Evolutionary conservation across 129 eudicot genomes (phyloP).

Genomic region (carrot (Daucus carota)): DNA sequence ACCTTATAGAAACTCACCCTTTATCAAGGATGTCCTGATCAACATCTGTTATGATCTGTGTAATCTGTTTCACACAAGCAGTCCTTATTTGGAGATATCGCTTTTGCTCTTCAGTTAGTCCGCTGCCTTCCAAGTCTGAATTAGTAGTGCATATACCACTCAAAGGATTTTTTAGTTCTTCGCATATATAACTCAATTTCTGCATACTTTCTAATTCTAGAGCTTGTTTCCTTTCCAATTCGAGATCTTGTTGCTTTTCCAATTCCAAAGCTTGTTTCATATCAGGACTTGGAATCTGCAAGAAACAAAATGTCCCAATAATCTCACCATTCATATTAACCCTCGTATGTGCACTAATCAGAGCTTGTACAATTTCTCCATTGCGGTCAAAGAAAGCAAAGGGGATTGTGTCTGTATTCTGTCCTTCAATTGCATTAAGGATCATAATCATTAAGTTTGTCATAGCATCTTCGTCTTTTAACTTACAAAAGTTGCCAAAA

Average conservation of each 20-base stretch:
- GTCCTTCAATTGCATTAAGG: constrained; percentile 87
- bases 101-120: constrained; percentile 67
- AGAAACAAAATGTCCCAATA: constrained; percentile 84
- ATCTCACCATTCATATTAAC: constrained; percentile 54
- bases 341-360: constrained; percentile 85
- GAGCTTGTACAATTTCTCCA: constrained; percentile 80
- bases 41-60: constrained; percentile 70
- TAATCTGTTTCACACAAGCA: constrained; percentile 82
- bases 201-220: constrained; percentile 55
- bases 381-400: constrained; percentile 68
- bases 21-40: constrained; percentile 70
- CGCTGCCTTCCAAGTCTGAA: constrained; percentile 61
- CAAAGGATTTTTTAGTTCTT: constrained; percentile 67
- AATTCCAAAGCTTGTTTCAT: constrained; percentile 62
- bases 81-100: constrained; percentile 67
- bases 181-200: constrained; percentile 76
- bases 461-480: constrained; percentile 83
- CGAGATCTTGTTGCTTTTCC: constrained; percentile 51
- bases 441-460: constrained; percentile 85
- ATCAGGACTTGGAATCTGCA: constrained; percentile 86
- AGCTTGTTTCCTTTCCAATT: constrained; percentile 48
- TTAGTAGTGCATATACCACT: constrained; percentile 82
- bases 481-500: constrained; percentile 73
- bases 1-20: constrained; percentile 78
- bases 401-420: constrained; percentile 56